Base-by-base conservation (phyloP, 164 flowering plant species). In the Hamamelis virginiana region DNA sequence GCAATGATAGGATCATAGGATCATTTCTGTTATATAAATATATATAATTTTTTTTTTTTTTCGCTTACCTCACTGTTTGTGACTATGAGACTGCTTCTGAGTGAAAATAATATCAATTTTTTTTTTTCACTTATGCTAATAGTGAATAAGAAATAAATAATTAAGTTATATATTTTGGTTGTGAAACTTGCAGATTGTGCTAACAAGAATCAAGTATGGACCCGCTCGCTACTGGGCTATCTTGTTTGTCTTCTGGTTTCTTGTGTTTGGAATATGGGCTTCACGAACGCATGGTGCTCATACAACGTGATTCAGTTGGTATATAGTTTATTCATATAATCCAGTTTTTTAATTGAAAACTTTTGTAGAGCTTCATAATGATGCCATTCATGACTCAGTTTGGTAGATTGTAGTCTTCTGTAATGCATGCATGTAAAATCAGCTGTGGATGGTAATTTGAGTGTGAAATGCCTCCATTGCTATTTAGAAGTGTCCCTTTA, bases 191-290 rank as follows among this genome's bases (percentile, higher is more conserved):
- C 96, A 94, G 98, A 59, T 91, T 75, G 94, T 94, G 76, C 87
- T 94, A 22, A 82, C 98, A 8, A 90, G 95, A 82, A 94, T 94
- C 80, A 94, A 84, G 78, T 94, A 91, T 72, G 98, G 98, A 55
- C 98, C 98, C 58, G 98, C 98, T 55, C 89, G 97, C 23, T 94
- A 91, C 78, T 94, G 98, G 98, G 97, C 95, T 1, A 94, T 94
- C 77, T 75, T 94, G 79, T 94, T 94, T 73, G 89, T 94, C 58
- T 94, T 91, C 85, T 94, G 98, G 96, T 94, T 94, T 85, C 97
- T 94, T 66, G 97, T 94, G 53, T 94, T 94, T 79, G 97, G 94
- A 52, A 91, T 94, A 72, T 94, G 98, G 98, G 98, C 98, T 26
- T 94, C 97, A 41, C 75, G 96, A 59, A 85, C 95, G 8, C 96